A percentile compares a stretch with the other conserved stretches of the same genome.
phyloP scores from a whole-genome alignment of 345 rosid species.

The Bretschneidera sinensis region DNA sequence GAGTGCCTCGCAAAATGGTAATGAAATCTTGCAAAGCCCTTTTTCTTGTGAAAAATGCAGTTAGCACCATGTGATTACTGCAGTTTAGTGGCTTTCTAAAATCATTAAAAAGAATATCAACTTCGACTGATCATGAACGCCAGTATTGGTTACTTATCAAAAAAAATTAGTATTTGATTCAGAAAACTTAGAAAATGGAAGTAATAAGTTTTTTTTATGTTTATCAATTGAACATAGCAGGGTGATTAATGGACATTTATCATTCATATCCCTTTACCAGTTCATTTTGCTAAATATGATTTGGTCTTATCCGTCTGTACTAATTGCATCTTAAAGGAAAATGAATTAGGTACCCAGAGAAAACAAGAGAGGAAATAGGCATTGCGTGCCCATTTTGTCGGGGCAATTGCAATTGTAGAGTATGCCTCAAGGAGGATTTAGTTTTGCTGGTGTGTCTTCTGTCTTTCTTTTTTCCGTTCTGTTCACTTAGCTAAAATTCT shows the following conservation, averaged over 20 bases:
- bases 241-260: neutral
- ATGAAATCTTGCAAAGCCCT: constrained; percentile 6
- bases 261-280: neutral
- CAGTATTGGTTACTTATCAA: too few relatives aligned
- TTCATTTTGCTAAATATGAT: constrained; percentile 15
- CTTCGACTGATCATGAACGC: neutral
- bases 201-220: neutral
- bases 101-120: neutral
- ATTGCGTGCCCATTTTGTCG: constrained; percentile 51
- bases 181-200: neutral
- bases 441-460: constrained; percentile 25
- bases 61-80: neutral
- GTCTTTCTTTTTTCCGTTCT: constrained; percentile 5
- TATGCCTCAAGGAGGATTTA: constrained; percentile 40
- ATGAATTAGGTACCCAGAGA: constrained; percentile 43
- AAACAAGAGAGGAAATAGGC: constrained; percentile 34
- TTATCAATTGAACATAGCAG: too few relatives aligned
- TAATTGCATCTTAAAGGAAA: constrained; percentile 17
- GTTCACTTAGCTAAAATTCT: constrained; percentile 3
- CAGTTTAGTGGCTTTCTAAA: neutral
- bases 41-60: neutral
- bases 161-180: neutral
- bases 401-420: constrained; percentile 50
- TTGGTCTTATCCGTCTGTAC: constrained; percentile 8
- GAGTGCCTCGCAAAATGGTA: constrained; percentile 54